phyloP scores from a whole-genome alignment of 2,329 filamentous ascomycete species.

The Ophiognomonia clavigignenti-juglandacearum region DNA sequence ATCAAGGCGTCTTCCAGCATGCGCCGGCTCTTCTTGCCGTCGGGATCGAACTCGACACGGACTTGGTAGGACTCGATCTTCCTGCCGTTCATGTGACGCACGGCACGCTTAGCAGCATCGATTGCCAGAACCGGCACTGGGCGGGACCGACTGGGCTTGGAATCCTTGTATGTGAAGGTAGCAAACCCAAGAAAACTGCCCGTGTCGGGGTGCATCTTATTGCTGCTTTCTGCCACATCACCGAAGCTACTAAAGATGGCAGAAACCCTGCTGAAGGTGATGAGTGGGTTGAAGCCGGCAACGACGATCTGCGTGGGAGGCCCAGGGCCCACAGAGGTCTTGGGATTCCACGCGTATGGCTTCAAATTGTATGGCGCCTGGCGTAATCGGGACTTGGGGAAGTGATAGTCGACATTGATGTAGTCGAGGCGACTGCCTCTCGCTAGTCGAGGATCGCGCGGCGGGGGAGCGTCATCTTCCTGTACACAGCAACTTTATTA shows the following conservation, averaged over 20 bases:
- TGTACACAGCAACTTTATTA: slow-evolving; percentile 53
- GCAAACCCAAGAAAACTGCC: slow-evolving; percentile 93
- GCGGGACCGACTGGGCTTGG: slow-evolving; percentile 49
- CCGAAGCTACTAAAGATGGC: slow-evolving; percentile 76
- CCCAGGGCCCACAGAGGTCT: slow-evolving; percentile 80
- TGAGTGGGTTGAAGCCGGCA: slow-evolving; percentile 91
- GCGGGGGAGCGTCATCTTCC: slow-evolving; percentile 73
- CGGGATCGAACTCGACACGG: slow-evolving; percentile 82
- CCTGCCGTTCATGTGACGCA: slow-evolving; percentile 70
- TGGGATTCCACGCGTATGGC: slow-evolving; percentile 75
- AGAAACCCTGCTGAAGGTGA: slow-evolving; percentile 71
- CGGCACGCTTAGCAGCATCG: slow-evolving; percentile 76
- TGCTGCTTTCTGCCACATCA: slow-evolving; percentile 84
- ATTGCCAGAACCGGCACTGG: slow-evolving; percentile 59
- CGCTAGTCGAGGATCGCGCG: slow-evolving; percentile 74
- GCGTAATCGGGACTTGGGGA: slow-evolving; percentile 65
- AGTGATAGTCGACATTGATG: slow-evolving; percentile 66
- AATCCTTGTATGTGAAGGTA: slow-evolving; percentile 82
- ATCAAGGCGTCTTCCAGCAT: slow-evolving; percentile 73
- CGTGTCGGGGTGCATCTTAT: slow-evolving; percentile 91
- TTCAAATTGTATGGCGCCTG: slow-evolving; percentile 74
- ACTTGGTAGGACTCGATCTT: slow-evolving; percentile 75
- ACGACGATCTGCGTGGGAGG: slow-evolving; percentile 89
- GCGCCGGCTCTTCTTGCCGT: slow-evolving; percentile 75
- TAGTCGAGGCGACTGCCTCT: slow-evolving; percentile 61